Percentiles rank a stretch among this genome's conserved stretches.
Evolutionary conservation across 75 land plant species (phyloP).

Genomic region (Selaginella tamariscina): DNA sequence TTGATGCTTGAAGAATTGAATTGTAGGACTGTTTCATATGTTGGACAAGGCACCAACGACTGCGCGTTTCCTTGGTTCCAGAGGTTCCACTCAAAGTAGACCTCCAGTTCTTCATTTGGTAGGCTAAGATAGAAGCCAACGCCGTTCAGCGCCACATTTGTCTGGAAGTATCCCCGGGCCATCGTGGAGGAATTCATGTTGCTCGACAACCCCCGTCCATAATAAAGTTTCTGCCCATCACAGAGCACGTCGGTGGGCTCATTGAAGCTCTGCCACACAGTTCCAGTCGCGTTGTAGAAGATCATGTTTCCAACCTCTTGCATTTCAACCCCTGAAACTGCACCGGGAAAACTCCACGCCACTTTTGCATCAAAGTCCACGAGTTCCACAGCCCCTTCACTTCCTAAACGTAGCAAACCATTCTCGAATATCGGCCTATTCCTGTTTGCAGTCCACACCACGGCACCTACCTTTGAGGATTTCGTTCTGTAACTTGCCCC

Average conservation of each 20-base stretch:
- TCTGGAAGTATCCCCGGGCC: not conserved
- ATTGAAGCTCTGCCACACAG: slow-evolving; percentile 9
- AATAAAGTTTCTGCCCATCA: not conserved
- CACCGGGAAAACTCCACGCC: not conserved
- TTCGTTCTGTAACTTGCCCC: not conserved
- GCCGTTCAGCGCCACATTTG: not conserved
- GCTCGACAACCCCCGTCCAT: not conserved
- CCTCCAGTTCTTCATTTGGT: too few relatives aligned
- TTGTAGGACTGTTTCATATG: not conserved
- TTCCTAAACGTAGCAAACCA: not conserved
- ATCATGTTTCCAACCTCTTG: not conserved
- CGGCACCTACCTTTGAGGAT: not conserved
- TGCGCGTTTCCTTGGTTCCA: not conserved
- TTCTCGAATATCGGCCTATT: not conserved
- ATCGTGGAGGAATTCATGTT: not conserved
- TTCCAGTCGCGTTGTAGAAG: not conserved
- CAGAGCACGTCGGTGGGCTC: not conserved
- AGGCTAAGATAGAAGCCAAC: not conserved
- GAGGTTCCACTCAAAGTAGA: not conserved
- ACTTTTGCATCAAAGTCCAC: not conserved
- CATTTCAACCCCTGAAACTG: not conserved
- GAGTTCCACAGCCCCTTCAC: not conserved
- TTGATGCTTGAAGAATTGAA: not conserved
- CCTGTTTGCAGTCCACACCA: slow-evolving; percentile 9
- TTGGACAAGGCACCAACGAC: not conserved